Conservation (phyloP, 2,329 filamentous ascomycete genomes). For the Microsporum audouinii region DNA sequence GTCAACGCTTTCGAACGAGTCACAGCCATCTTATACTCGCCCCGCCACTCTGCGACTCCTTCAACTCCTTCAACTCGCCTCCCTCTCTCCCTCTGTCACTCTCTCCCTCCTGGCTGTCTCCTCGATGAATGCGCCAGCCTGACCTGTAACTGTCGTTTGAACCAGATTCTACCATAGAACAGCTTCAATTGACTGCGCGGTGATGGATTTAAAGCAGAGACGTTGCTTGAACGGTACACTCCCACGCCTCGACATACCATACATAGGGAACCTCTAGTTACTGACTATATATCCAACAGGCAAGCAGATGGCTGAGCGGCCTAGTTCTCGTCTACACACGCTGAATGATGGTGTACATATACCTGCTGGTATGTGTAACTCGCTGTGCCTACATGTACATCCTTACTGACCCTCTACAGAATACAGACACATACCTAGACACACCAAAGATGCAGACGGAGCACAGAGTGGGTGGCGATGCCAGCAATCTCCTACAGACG, state of each 20-base stretch:
- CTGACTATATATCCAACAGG: background rate
- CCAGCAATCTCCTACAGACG: background rate
- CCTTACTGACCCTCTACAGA: background rate
- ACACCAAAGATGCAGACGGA: background rate
- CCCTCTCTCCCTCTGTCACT: background rate
- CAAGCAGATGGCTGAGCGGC: conserved; percentile 1
- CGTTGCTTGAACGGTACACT: background rate
- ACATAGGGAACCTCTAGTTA: no score
- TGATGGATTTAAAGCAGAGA: background rate
- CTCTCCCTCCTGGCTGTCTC: background rate
- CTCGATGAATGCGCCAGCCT: background rate
- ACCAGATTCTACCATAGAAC: background rate
- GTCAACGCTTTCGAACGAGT: background rate
- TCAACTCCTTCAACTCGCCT: background rate
- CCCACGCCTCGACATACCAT: background rate
- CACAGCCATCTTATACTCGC: background rate
- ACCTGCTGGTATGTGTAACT: background rate
- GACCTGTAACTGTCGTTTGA: background rate
- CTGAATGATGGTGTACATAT: background rate
- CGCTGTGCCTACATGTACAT: background rate
- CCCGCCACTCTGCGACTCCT: background rate
- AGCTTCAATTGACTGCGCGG: background rate
- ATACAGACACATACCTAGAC: background rate
- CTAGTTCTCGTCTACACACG: background rate
- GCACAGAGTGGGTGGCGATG: background rate